These are phyloP conservation scores for Sugiyamaella neomexicana DNA, from an alignment of 1,139 yeast species.

Conservation along the genomic window DNA sequence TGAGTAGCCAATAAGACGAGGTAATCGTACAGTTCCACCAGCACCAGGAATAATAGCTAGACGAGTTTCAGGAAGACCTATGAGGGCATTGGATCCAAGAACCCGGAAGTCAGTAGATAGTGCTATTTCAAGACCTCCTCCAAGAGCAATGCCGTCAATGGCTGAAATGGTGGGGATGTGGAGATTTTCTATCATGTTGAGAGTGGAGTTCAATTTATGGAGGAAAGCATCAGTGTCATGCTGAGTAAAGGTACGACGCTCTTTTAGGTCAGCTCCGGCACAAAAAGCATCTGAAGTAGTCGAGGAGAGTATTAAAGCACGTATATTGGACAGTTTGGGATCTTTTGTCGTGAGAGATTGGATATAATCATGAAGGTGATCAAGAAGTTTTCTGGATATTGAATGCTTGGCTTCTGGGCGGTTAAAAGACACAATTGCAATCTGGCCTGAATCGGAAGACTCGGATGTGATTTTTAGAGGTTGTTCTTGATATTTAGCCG, in stretches of 20 bases:
- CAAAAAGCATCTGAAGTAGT: constrained; percentile 36
- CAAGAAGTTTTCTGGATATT: constrained; percentile 34
- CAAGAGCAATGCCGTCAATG: constrained; percentile 21
- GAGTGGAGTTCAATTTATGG: constrained; percentile 34
- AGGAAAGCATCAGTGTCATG: constrained; percentile 36
- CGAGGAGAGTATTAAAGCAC: constrained; percentile 36
- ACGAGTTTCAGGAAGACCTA: constrained; percentile 21
- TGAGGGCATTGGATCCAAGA: constrained; percentile 17
- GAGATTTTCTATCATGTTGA: constrained; percentile 32
- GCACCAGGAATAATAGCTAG: constrained; percentile 28
- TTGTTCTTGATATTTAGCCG: background rate
- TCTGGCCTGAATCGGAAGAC: constrained; percentile 19
- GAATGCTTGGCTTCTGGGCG: constrained; percentile 40
- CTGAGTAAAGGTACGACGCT: constrained; percentile 37
- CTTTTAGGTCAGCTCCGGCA: constrained; percentile 42
- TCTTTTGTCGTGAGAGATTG: constrained; percentile 28
- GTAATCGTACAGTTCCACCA: constrained; percentile 39
- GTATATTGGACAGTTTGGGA: constrained; percentile 27
- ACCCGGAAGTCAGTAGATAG: constrained; percentile 21
- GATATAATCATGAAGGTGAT: constrained; percentile 32
- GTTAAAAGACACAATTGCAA: constrained; percentile 36
- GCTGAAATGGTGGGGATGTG: constrained; percentile 27
- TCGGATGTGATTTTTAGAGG: constrained; percentile 6
- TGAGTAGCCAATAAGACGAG: constrained; percentile 24
- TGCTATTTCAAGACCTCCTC: constrained; percentile 23